Evolutionary conservation across 2,329 filamentous ascomycete species (phyloP), one percentile per base, ranked within the genome.

Genomic region (Plectosphaerella cucumerina): DNA sequence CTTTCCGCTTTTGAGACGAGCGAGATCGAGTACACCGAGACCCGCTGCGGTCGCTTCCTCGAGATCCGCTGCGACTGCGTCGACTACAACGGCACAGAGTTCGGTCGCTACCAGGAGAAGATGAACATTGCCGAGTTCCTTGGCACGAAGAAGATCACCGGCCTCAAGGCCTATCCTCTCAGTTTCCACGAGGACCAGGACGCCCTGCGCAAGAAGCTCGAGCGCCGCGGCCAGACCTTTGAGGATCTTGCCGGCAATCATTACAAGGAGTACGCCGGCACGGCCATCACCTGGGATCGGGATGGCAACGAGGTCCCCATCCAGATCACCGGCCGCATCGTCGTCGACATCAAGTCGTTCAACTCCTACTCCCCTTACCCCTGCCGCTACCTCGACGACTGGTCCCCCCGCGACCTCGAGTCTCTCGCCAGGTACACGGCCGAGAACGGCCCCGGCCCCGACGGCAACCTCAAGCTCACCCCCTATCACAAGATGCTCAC

Each of bases 41-140:
- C 65, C 17, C 58, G 61, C 3, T 71, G 69, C 33, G 71, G 69
- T 10, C 59, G 67, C 5, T 67, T 66, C 15, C 68, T 78, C 60
- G 53, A 61, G 1, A 56, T 79, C 18, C 56, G 64, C 6, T 69
- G 66, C 52, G 65, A 70, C 46, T 69, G 71, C 31, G 67, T 80
- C 46, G 75, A 79, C 44, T 78, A 73, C 61, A 68, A 77, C 50
- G 77, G 77, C 20, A 69, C 68, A 49, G 64, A 60, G 2, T 77
- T 80, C 57, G 75, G 77, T 10, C 70, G 71, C 50, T 58, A 62
- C 9, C 53, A 60, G 6, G 57, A 67, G 23, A 57, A 54, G 11
- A 65, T 74, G 48, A 54, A 62, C 23, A 70, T 79, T 34, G 54
- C 61, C 9, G 59, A 66, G 17, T 80, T 77, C 51, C 55, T 63